Conservation (phyloP, 1,284 basidiomycete species). For the Cutaneotrichosporon mucoides region DNA sequence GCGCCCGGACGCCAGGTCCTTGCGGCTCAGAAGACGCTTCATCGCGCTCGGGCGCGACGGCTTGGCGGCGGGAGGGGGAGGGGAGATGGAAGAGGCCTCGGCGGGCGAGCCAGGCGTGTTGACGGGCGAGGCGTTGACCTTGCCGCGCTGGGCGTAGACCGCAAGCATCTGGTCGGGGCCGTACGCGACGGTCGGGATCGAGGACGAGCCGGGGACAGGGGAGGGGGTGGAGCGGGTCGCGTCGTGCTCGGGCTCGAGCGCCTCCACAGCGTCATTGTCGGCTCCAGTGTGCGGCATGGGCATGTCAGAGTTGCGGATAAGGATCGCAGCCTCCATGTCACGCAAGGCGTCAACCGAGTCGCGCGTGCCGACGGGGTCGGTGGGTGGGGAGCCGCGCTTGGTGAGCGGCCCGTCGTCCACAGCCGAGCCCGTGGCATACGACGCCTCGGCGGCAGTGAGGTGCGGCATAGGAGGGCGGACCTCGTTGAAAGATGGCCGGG, state of each 20-base stretch:
- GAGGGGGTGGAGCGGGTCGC: slow-evolving; percentile 3
- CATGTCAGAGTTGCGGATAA: slow-evolving; percentile 1
- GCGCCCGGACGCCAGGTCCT: slow-evolving; percentile 11
- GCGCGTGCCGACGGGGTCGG: slow-evolving; percentile 25
- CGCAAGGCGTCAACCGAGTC: slow-evolving; percentile 43
- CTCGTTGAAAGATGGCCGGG: slow-evolving; percentile 62
- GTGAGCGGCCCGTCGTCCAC: slow-evolving; percentile 27
- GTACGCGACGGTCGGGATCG: slow-evolving; percentile 30
- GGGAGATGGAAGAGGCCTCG: background rate
- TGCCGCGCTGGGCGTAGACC: slow-evolving; percentile 47
- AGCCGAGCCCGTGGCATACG: slow-evolving; percentile 27
- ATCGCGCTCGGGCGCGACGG: slow-evolving; percentile 18
- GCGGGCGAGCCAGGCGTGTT: slow-evolving; percentile 6
- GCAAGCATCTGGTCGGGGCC: slow-evolving; percentile 49
- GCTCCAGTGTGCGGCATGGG: background rate
- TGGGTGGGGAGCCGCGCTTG: background rate
- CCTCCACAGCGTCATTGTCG: slow-evolving; percentile 23
- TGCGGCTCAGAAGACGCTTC: slow-evolving; percentile 24
- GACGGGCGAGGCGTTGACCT: slow-evolving; percentile 19
- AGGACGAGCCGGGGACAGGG: background rate
- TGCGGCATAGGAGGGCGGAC: slow-evolving; percentile 46
- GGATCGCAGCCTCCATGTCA: slow-evolving; percentile 35
- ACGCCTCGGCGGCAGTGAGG: too few species aligned
- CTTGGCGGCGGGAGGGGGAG: slow-evolving; percentile 7
- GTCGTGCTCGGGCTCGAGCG: slow-evolving; percentile 17